Conservation (phyloP, 768 basidiomycete species). For the Russula compacta region DNA sequence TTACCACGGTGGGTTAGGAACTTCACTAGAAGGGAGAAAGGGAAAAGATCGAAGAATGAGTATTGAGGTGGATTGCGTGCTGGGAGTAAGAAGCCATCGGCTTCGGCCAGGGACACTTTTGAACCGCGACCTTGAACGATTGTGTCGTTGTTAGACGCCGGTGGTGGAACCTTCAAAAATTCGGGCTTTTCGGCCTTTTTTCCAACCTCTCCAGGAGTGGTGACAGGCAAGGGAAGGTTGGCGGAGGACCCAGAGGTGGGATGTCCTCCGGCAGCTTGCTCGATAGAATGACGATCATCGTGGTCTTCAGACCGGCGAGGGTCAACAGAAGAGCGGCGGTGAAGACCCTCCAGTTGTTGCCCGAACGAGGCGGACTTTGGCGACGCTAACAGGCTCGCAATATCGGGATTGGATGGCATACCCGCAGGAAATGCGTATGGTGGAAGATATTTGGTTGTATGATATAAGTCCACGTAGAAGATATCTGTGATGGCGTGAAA, state of each 20-base stretch:
- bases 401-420: constrained; percentile 33
- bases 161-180: constrained; percentile 9
- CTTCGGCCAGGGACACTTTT: constrained; percentile 25
- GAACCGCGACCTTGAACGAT: neutral
- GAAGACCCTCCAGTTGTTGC: neutral
- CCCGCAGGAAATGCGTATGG: constrained; percentile 48
- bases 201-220: constrained; percentile 1
- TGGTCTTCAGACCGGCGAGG: neutral
- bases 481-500: constrained; percentile 15
- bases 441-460: constrained; percentile 66
- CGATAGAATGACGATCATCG: neutral
- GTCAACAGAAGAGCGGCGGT: neutral
- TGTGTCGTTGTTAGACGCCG: neutral
- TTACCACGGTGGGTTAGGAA: constrained; percentile 39
- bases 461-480: constrained; percentile 45
- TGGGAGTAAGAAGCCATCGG: constrained; percentile 45
- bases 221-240: constrained; percentile 15
- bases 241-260: neutral
- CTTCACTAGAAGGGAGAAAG: constrained; percentile 51
- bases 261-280: neutral
- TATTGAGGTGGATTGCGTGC: constrained; percentile 50
- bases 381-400: constrained; percentile 1
- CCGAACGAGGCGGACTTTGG: neutral
- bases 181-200: neutral
- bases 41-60: constrained; percentile 55